Evolutionary conservation across 2,329 filamentous ascomycete genomes (phyloP), one percentile per base, ranked within the genome.

Genomic region (Alternaria burnsii): DNA sequence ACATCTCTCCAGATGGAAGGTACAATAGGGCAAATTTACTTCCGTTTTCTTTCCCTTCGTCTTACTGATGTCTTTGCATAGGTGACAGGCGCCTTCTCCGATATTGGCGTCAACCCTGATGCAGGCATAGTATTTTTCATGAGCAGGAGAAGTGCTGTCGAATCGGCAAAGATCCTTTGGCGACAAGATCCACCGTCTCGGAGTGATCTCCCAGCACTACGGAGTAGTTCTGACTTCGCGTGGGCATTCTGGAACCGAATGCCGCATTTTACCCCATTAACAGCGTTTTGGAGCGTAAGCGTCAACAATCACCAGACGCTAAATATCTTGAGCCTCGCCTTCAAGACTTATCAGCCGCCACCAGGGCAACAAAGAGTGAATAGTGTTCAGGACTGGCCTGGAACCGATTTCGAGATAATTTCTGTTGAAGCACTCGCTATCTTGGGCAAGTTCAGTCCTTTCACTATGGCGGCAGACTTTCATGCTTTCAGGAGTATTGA

Each of bases 221-320:
- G 47, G 20, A 26, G 44, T 26, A 47, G 28, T 4, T 52, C 32
- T 12, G 44, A 60, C 32, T 38, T 60, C 3, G 52, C 58, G 24
- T 60, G 58, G 46, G 57, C 40, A 22, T 52, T 60, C 18, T 60
- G 58, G 58, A 60, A 57, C 34, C 58, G 58, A 10, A 11, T 24
- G 18, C 44, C 36, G 6, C 22, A 56, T 24, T 3, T 22, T 10
- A 38, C 22, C 14, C 12, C 36, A 28, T n/a, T 56, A 20, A 51
- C 14, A 5, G 53, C 32, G 18, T 57, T 57, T 1, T 56, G 46
- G 47, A 30, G 52, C 18, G 10, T 52, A 7, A 40, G 32, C 36
- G 30, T 4, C 28, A 32, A 22, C 12, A 48, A 4, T 14, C 12
- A 7, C 18, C 46, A 48, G 46, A 48, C 4, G 4, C 5, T 48